phyloP scores from a whole-genome alignment of 306 rosid genomes.

The Canavalia ensiformis region DNA sequence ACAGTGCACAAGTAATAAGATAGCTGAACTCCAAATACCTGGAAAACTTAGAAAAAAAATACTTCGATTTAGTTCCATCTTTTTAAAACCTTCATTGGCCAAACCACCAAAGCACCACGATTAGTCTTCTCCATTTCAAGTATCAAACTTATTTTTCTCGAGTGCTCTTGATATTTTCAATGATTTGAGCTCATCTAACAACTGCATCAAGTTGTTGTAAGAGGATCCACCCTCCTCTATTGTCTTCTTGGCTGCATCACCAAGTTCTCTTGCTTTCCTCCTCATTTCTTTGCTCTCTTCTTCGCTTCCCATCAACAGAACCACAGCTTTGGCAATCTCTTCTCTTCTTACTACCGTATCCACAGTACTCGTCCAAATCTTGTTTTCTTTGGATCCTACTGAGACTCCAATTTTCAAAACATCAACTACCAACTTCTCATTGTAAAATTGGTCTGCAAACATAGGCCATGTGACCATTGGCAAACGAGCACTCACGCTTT shows the following conservation, averaged over 20 bases:
- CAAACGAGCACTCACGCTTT: slow-evolving; percentile 35
- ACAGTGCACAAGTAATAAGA: no score
- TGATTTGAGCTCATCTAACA: slow-evolving; percentile 20
- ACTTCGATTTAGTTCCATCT: neutral
- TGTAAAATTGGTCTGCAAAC: slow-evolving; percentile 48
- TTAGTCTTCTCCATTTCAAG: neutral
- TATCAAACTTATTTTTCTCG: neutral
- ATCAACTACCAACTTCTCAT: slow-evolving; percentile 44
- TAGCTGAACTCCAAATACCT: no score
- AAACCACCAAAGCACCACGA: neutral
- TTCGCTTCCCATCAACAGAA: slow-evolving; percentile 33
- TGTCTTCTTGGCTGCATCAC: slow-evolving; percentile 13
- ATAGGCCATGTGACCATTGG: slow-evolving; percentile 50
- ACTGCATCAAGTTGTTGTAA: slow-evolving; percentile 13
- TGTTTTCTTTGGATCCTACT: slow-evolving; percentile 37
- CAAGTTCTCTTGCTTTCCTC: slow-evolving; percentile 5
- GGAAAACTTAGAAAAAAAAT: neutral
- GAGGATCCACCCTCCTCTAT: slow-evolving; percentile 7
- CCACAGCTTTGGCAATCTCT: slow-evolving; percentile 35
- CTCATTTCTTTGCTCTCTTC: slow-evolving; percentile 21
- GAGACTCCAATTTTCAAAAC: slow-evolving; percentile 38
- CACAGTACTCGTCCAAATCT: slow-evolving; percentile 2
- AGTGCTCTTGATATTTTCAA: slow-evolving; percentile 5
- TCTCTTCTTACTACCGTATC: slow-evolving; percentile 28
- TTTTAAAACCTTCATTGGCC: neutral